Base-by-base conservation (phyloP, 805 yeast species). In the Candida xiaguanensis region DNA sequence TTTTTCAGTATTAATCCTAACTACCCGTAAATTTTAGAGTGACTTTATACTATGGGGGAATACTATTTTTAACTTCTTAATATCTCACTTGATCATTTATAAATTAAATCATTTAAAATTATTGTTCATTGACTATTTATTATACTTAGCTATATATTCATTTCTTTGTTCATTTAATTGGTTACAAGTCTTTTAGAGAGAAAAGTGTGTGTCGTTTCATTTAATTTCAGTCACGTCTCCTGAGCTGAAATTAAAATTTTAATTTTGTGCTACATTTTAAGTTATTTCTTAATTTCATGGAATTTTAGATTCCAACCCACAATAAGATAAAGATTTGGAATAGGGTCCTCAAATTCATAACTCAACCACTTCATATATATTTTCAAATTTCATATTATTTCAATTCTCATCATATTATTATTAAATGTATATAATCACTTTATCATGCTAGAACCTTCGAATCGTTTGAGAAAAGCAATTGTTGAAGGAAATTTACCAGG, bases 381-480 rank as follows among this genome's bases (percentile, higher is more conserved):
- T 22, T 22, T 8, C 25, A 22, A 22, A n/a, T n/a, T n/a, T n/a
- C n/a, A n/a, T n/a, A n/a, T n/a, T n/a, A n/a, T n/a, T 9, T 20
- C 24, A 20, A 20, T 9, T 9, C 9, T 6, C 24, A 20, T 20
- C 24, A 20, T 20, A 20, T n/a, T n/a, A n/a, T n/a, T 9, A 20
- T 20, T 20, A 20, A 20, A 20, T 20, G 24, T 9, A 25, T 11
- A 11, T 19, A 18, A 17, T 16, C 16, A 38, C 23, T 30, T 27
- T 17, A 37, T 16, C 35, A 65, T 65, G 71, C 50, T 63, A 33
- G 70, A 65, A 14, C 68, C 71, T 1, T 53, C 52, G 39, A 55
- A 50, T 22, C 47, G 74, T 24, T 57, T 68, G 15, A 57, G 74
- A 29, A 55, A 59, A 39, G 72, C 74, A 24, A 52, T 68, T 12